These are phyloP conservation scores for Lomentospora prolificans DNA, from an alignment of 2,329 filamentous ascomycete genomes.

Conservation along the genomic window DNA sequence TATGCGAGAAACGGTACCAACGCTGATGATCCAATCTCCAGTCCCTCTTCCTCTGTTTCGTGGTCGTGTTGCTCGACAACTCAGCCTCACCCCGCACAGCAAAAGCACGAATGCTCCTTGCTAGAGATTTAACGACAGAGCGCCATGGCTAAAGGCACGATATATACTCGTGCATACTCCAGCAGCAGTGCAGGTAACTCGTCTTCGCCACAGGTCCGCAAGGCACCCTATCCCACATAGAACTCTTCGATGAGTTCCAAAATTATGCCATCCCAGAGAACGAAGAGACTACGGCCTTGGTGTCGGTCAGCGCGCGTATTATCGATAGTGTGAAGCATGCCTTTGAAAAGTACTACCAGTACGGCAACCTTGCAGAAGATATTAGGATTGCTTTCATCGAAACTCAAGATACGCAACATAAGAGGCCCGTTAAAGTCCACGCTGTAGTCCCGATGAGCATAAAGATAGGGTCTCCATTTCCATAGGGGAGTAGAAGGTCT, in stretches of 20 bases:
- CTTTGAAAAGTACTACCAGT: background rate
- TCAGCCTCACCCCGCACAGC: no score
- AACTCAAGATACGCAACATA: background rate
- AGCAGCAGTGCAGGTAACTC: background rate
- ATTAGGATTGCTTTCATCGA: background rate
- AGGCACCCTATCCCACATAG: background rate
- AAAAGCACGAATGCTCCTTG: no score
- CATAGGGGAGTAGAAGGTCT: background rate
- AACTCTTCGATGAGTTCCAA: background rate
- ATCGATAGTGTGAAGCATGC: background rate
- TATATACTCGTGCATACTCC: background rate
- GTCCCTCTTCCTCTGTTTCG: no score
- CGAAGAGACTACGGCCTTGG: background rate
- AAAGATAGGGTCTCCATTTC: no score
- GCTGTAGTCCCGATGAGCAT: no score
- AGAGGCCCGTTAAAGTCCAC: background rate
- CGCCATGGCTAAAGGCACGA: background rate
- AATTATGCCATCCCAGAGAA: background rate
- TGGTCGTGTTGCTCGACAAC: no score
- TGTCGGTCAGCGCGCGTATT: background rate
- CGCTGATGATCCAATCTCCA: no score
- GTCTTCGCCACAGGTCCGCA: background rate
- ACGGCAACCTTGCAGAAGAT: background rate
- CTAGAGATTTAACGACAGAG: background rate
- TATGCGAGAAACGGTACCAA: no score